These are phyloP conservation scores for Fusarium setosum DNA, from an alignment of 2,329 filamentous ascomycete species.

Conservation along the genomic window DNA sequence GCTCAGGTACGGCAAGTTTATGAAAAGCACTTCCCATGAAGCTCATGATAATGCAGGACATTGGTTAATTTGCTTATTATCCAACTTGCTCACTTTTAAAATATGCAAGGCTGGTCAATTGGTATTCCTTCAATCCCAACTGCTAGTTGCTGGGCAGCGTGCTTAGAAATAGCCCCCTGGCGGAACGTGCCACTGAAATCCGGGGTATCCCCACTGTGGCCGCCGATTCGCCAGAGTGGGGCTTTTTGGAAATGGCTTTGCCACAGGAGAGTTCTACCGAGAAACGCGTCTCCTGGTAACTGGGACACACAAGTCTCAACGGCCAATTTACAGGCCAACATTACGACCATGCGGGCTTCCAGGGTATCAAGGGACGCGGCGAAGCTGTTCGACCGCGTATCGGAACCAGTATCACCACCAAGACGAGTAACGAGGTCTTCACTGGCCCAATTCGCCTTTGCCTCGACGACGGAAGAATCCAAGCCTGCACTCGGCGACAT, in stretches of 20 bases:
- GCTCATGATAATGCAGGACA: too few relatives aligned
- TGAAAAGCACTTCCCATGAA: too few relatives aligned
- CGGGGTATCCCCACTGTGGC: constrained; percentile 21
- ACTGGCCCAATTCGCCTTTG: constrained; percentile 60
- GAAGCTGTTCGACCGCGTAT: constrained; percentile 59
- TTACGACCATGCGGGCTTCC: constrained; percentile 64
- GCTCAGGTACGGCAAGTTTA: too few relatives aligned
- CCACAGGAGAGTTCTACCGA: constrained; percentile 17
- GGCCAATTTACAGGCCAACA: neutral
- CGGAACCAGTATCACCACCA: constrained; percentile 44
- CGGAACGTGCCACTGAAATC: constrained; percentile 17
- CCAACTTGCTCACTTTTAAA: too few relatives aligned
- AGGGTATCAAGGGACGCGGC: constrained; percentile 68
- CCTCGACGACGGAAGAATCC: constrained; percentile 38
- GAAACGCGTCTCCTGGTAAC: constrained; percentile 16
- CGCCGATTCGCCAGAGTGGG: constrained; percentile 20
- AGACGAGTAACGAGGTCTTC: constrained; percentile 62
- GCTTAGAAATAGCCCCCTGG: constrained; percentile 2
- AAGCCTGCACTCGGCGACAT: constrained; percentile 57
- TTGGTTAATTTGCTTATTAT: too few relatives aligned
- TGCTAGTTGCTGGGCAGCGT: neutral
- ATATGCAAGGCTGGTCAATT: too few relatives aligned
- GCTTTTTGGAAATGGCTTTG: constrained; percentile 18
- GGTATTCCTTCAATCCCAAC: too few relatives aligned
- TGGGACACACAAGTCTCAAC: neutral